phyloP scores from a whole-genome alignment of 75 land plant genomes.

The Cupressus sempervirens region DNA sequence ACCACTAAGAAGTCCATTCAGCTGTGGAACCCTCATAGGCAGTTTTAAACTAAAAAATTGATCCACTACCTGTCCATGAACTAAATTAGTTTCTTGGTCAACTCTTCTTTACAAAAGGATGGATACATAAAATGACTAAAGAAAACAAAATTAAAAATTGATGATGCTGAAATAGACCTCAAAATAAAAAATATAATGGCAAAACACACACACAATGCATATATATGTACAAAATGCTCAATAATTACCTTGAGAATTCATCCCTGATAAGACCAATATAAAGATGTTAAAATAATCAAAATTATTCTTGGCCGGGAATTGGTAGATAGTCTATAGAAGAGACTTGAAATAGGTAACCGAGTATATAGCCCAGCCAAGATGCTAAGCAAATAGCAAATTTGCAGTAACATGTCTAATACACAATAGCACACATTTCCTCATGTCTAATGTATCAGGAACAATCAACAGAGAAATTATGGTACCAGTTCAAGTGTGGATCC shows the following conservation, averaged over 20 bases:
- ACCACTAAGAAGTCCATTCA: constrained; percentile 71
- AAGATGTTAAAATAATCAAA: not conserved
- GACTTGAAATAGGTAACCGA: not conserved
- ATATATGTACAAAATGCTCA: not conserved
- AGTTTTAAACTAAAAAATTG: constrained; percentile 88
- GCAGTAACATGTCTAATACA: not conserved
- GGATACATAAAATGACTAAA: not conserved
- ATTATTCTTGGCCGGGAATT: not conserved
- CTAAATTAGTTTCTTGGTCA: not conserved
- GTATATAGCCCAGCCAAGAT: not conserved
- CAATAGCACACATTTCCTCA: not conserved
- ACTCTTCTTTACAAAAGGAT: not conserved
- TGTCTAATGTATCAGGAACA: not conserved
- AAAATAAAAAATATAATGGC: not conserved
- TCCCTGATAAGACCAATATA: not conserved
- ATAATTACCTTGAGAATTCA: not conserved
- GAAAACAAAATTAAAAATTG: not conserved
- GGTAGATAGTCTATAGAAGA: not conserved
- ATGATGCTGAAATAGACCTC: not conserved
- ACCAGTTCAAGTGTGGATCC: too few species aligned
- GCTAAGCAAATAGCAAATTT: not conserved
- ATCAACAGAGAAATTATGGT: not conserved
- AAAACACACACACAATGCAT: not conserved
- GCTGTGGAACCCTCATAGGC: constrained; percentile 74
- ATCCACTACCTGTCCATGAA: constrained; percentile 71